Conservation (phyloP, 2,329 filamentous ascomycete species). For the Monilinia laxa region DNA sequence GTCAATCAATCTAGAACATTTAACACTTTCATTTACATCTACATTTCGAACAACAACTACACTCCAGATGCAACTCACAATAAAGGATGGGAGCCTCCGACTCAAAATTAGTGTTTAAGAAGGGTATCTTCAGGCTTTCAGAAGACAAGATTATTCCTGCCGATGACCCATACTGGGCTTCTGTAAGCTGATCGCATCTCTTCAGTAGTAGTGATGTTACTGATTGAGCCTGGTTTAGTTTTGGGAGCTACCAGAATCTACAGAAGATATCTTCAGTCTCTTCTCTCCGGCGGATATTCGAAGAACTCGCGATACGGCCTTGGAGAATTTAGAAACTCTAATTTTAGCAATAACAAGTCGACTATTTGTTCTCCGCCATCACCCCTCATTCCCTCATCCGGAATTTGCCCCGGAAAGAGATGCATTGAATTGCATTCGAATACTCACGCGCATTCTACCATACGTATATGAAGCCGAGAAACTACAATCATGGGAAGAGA, state of each 20-base stretch:
- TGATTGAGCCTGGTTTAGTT: slow-evolving; percentile 58
- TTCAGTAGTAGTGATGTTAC: slow-evolving; percentile 19
- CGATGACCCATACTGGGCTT: slow-evolving; percentile 89
- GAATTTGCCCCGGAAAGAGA: slow-evolving; percentile 81
- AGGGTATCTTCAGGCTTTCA: slow-evolving; percentile 95
- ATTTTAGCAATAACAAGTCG: slow-evolving; percentile 81
- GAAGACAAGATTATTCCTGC: slow-evolving; percentile 84
- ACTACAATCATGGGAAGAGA: slow-evolving; percentile 81
- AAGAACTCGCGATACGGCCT: slow-evolving; percentile 77
- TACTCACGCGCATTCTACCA: slow-evolving; percentile 84
- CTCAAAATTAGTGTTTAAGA: slow-evolving; percentile 98
- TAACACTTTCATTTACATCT: not conserved
- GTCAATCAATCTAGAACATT: slow-evolving; percentile 20
- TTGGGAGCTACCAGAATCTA: slow-evolving; percentile 94
- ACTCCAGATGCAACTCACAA: slow-evolving; percentile 34
- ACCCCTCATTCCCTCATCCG: slow-evolving; percentile 85
- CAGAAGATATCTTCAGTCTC: slow-evolving; percentile 94
- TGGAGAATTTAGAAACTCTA: slow-evolving; percentile 87
- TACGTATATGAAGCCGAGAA: slow-evolving; percentile 89
- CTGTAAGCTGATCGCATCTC: slow-evolving; percentile 55
- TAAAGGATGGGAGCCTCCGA: slow-evolving; percentile 88
- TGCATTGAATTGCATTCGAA: slow-evolving; percentile 91
- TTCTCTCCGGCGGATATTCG: slow-evolving; percentile 89
- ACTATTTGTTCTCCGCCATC: slow-evolving; percentile 77
- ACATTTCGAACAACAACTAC: slow-evolving; percentile 21